phyloP scores from a whole-genome alignment of 2,329 filamentous ascomycete genomes.

The Sclerotinia minor region DNA sequence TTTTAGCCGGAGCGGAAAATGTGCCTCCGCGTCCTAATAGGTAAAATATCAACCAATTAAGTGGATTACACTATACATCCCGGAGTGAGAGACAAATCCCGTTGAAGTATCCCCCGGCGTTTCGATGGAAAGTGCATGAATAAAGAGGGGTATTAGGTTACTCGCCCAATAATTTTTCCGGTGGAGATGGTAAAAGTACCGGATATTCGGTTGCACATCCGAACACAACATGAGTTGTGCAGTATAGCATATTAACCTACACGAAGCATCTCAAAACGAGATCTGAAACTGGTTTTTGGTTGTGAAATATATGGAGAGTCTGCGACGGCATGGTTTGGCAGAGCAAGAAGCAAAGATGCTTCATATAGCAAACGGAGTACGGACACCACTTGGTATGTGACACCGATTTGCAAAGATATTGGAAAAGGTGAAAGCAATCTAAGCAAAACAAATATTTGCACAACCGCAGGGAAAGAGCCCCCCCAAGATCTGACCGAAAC shows the following conservation, averaged over 20 bases:
- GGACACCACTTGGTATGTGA: background rate
- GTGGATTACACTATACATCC: background rate
- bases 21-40: slow-evolving; percentile 12
- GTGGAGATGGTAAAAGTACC: background rate
- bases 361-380: too few relatives aligned
- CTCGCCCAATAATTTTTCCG: slow-evolving; percentile 15
- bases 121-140: background rate
- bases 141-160: slow-evolving; percentile 17
- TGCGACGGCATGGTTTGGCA: background rate
- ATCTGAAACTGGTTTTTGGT: background rate
- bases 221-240: background rate
- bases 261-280: background rate
- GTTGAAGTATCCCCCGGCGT: background rate
- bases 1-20: slow-evolving; percentile 21
- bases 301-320: background rate
- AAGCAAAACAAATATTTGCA: background rate
- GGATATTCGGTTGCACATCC: slow-evolving; percentile 11
- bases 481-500: background rate
- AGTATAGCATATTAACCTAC: background rate
- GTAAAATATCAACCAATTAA: background rate
- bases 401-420: background rate
- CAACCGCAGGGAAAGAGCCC: background rate
- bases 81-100: too few relatives aligned
- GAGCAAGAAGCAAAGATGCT: background rate
- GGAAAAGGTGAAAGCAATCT: too few relatives aligned